phyloP scores from a whole-genome alignment of 495 filamentous ascomycete species.

The Massariosphaeria phaeospora region DNA sequence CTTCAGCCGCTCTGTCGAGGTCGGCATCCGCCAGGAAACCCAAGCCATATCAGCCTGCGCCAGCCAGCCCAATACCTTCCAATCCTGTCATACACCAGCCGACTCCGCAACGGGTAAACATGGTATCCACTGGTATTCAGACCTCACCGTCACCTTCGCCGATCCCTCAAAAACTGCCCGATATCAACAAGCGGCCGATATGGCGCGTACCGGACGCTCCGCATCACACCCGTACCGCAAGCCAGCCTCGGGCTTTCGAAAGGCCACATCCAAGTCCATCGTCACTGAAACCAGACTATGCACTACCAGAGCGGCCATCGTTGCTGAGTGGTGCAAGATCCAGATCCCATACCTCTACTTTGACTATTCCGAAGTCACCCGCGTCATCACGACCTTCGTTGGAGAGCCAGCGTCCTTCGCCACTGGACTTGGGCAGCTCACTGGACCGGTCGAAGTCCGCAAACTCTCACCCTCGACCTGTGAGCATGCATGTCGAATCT shows the following conservation, averaged over 20 bases:
- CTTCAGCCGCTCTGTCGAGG: constrained; percentile 20
- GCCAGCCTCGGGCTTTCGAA: constrained; percentile 36
- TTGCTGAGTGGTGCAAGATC: constrained; percentile 46
- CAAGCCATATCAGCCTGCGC: constrained; percentile 33
- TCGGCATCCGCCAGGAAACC: constrained; percentile 37
- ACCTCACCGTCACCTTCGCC: constrained; percentile 69
- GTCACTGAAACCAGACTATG: constrained; percentile 40
- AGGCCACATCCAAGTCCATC: constrained; percentile 31
- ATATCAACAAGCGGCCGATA: constrained; percentile 36
- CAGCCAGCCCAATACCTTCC: constrained; percentile 42
- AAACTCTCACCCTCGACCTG: constrained; percentile 58
- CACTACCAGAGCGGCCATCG: constrained; percentile 36
- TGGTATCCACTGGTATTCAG: constrained; percentile 95
- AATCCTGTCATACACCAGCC: constrained; percentile 57
- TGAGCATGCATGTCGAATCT: constrained; percentile 72
- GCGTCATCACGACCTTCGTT: constrained; percentile 76
- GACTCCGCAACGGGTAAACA: constrained; percentile 55
- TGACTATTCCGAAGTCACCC: constrained; percentile 49
- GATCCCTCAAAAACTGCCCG: constrained; percentile 43
- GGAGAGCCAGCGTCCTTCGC: constrained; percentile 64
- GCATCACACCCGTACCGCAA: constrained; percentile 34
- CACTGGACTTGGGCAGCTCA: constrained; percentile 55
- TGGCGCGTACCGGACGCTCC: constrained; percentile 36
- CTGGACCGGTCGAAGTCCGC: constrained; percentile 59
- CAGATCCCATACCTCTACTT: constrained; percentile 49